These are phyloP conservation scores for Candida hispaniensis DNA, from an alignment of 805 yeast genomes.

Conservation along the genomic window DNA sequence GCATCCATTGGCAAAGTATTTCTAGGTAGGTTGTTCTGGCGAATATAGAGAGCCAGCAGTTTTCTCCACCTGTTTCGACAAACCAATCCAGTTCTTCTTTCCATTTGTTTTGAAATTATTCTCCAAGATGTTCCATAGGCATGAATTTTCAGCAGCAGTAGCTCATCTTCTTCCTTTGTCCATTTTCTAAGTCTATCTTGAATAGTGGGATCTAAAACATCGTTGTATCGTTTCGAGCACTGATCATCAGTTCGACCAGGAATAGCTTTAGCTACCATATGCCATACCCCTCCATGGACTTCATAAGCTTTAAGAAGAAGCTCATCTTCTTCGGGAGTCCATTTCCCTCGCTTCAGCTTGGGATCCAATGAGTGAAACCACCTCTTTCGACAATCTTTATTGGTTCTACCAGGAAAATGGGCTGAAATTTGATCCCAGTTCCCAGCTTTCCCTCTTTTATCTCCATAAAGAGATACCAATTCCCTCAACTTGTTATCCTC, in stretches of 20 bases:
- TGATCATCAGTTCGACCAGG: constrained; percentile 89
- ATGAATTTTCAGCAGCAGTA: constrained; percentile 56
- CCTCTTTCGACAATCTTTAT: constrained; percentile 76
- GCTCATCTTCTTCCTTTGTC: constrained; percentile 66
- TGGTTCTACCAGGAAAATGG: constrained; percentile 39
- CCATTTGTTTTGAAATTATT: constrained; percentile 57
- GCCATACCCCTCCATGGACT: constrained; percentile 75
- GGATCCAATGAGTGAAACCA: constrained; percentile 87
- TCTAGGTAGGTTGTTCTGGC: constrained; percentile 2
- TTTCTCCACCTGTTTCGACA: constrained; percentile 92
- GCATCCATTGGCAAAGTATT: constrained; percentile 10
- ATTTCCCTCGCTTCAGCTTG: constrained; percentile 65
- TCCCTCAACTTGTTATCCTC: constrained; percentile 53
- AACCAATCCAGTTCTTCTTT: constrained; percentile 75
- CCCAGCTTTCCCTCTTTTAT: constrained; percentile 39
- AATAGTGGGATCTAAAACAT: constrained; percentile 74
- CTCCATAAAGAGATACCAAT: constrained; percentile 32
- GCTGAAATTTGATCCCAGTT: constrained; percentile 32
- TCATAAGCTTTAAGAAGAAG: constrained; percentile 51
- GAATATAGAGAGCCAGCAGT: constrained; percentile 42
- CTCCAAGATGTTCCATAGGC: constrained; percentile 83
- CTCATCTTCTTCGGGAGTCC: constrained; percentile 77
- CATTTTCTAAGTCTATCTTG: constrained; percentile 70
- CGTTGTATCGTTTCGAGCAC: constrained; percentile 84
- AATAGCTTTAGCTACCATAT: constrained; percentile 63